phyloP scores from a whole-genome alignment of 1,284 basidiomycete genomes.

The Irpex sp. region DNA sequence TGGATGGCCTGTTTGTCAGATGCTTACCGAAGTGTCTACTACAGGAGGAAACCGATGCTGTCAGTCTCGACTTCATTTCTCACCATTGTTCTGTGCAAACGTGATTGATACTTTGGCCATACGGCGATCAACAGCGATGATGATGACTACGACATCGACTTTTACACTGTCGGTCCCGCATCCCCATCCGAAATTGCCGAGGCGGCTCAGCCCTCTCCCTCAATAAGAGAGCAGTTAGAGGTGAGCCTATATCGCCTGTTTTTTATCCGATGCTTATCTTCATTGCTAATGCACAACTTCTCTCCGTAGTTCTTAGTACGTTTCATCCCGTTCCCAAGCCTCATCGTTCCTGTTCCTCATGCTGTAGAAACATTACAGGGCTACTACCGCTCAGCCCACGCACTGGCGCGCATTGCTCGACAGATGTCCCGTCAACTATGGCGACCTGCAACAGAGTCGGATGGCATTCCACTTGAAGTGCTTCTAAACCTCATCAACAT shows the following conservation, averaged over 20 bases:
- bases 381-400: conserved; percentile 76
- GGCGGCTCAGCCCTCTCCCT: conserved; percentile 46
- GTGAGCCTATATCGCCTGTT: conserved; percentile 33
- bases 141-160: conserved; percentile 72
- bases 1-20: conserved; percentile 64
- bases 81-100: background rate
- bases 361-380: conserved; percentile 42
- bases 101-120: conserved; percentile 6
- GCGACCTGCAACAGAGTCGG: conserved; percentile 67
- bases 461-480: conserved; percentile 71
- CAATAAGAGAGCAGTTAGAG: conserved; percentile 73
- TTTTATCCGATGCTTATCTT: background rate
- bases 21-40: conserved; percentile 55
- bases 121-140: conserved; percentile 39
- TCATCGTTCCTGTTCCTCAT: conserved; percentile 4
- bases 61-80: conserved; percentile 38
- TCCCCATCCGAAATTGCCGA: conserved; percentile 42
- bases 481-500: conserved; percentile 55
- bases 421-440: conserved; percentile 78
- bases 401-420: conserved; percentile 75
- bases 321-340: conserved; percentile 8
- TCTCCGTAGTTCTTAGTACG: conserved; percentile 12
- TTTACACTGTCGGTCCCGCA: conserved; percentile 69
- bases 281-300: background rate
- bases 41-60: conserved; percentile 59